These are phyloP conservation scores for Raffaelea ambrosiae DNA, from an alignment of 2,329 filamentous ascomycete genomes.

Conservation along the genomic window DNA sequence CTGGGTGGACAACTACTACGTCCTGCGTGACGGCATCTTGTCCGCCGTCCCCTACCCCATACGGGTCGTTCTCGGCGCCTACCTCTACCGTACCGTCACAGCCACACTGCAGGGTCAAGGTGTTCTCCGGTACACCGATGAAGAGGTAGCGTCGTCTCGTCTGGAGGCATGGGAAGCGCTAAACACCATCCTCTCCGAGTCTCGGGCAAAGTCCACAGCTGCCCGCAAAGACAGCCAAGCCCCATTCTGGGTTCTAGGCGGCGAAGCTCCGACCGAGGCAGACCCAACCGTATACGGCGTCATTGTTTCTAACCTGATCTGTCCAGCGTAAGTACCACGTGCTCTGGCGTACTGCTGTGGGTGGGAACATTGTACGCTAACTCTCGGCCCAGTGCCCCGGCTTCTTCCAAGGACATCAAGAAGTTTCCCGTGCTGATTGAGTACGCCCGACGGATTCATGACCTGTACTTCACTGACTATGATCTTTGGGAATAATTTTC, in stretches of 20 bases:
- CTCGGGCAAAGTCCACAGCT: slow-evolving; percentile 15
- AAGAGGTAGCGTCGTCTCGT: slow-evolving; percentile 38
- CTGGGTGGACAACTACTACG: slow-evolving; percentile 42
- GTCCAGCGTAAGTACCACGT: slow-evolving; percentile 38
- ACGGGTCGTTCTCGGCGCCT: slow-evolving; percentile 38
- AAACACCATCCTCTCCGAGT: slow-evolving; percentile 32
- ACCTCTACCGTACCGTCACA: slow-evolving; percentile 35
- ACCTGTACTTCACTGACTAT: slow-evolving; percentile 37
- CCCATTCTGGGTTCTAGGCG: slow-evolving; percentile 51
- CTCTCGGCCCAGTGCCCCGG: slow-evolving; percentile 30
- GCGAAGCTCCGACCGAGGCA: slow-evolving; percentile 43
- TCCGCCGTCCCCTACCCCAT: slow-evolving; percentile 40
- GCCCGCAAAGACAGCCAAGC: slow-evolving; percentile 10
- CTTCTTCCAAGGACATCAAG: slow-evolving; percentile 33
- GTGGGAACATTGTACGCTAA: slow-evolving; percentile 4
- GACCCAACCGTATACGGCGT: slow-evolving; percentile 52
- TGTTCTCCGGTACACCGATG: slow-evolving; percentile 37
- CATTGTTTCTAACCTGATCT: slow-evolving; percentile 41
- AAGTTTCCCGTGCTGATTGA: slow-evolving; percentile 40
- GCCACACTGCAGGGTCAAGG: slow-evolving; percentile 48
- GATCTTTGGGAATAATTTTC: too few species aligned
- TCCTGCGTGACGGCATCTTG: slow-evolving; percentile 46
- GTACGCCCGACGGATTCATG: slow-evolving; percentile 48
- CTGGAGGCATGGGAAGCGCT: slow-evolving; percentile 46
- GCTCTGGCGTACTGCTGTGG: background rate